Evolutionary conservation across 2,329 filamentous ascomycete genomes (phyloP), one percentile per base, ranked within the genome.

Genomic region (Pseudonectria foliicola): DNA sequence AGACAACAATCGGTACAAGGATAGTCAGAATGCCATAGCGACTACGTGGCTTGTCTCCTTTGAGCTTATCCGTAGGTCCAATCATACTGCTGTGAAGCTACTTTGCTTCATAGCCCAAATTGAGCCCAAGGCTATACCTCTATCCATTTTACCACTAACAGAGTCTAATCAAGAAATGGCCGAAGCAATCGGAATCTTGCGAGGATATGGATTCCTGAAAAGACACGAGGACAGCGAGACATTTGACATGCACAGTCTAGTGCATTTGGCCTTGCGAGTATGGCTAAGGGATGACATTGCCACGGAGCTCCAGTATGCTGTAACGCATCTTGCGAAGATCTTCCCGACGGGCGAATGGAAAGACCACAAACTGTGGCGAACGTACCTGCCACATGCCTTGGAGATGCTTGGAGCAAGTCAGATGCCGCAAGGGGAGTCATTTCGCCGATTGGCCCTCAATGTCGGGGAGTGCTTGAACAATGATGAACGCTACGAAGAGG

Each of bases 31-130:
- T 33, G 48, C 62, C 1, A 48, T 67, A 6, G 59, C 58, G 13
- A 56, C 52, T 0, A 64, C 64, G 1, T 64, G 62, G 57, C 34
- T 63, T 1, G 49, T 68, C 6, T 67, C 65, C 0, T 64, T 70
- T 13, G 43, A 63, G 10, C 53, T 61, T 16, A 62, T 68, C n/a
- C 48, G 45, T 5, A 33, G 38, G 13, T 37, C 14, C 1, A 39
- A 62, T 38, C 11, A 32, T 4, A 18, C 44, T 10, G 64, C 65
- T 3, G 59, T 57, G 31, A 34, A 59, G 2, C 45, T 64, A 29
- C 49, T 71, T 1, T 56, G 49, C 1, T 66, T 70, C 37, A 55
- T 68, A 24, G 60, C 60, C 3, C 64, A 49, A 26, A 57, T 71
- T 31, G 58, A 65, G 39, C 53, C 58, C 2, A 62, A 61, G 39